These are phyloP conservation scores for Aureobasidium sp. DNA, from an alignment of 2,329 filamentous ascomycete species.

Conservation along the genomic window DNA sequence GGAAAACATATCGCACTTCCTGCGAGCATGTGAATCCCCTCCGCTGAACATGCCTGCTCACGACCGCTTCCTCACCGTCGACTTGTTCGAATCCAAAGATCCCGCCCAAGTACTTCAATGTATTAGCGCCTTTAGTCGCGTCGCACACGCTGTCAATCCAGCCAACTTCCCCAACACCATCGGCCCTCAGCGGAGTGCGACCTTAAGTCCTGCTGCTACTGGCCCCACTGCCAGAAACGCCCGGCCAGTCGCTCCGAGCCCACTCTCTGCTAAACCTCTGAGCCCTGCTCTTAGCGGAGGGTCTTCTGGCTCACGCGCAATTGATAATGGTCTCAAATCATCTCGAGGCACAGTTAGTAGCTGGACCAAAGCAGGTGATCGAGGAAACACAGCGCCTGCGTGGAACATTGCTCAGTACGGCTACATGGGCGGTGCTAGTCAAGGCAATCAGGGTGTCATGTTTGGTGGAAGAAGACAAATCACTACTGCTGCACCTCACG, in stretches of 20 bases:
- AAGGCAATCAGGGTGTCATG: conserved; percentile 87
- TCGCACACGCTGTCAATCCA: conserved; percentile 68
- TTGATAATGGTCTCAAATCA: conserved; percentile 37
- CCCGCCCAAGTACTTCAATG: conserved; percentile 94
- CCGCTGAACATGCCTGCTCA: conserved; percentile 85
- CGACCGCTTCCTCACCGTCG: conserved; percentile 94
- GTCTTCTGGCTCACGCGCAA: conserved; percentile 51
- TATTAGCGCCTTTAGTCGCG: conserved; percentile 80
- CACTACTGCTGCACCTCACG: conserved; percentile 67
- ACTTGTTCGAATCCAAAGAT: conserved; percentile 92
- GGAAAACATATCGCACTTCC: conserved; percentile 98
- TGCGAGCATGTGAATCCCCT: conserved; percentile 74
- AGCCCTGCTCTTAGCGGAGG: conserved; percentile 41
- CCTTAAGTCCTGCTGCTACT: conserved; percentile 27
- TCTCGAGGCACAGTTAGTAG: conserved; percentile 59
- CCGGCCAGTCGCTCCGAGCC: not conserved
- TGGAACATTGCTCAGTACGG: conserved; percentile 99
- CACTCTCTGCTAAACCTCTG: conserved; percentile 19
- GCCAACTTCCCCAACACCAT: conserved; percentile 65
- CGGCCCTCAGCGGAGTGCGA: conserved; percentile 58
- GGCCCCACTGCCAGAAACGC: conserved; percentile 14
- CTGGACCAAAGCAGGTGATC: conserved; percentile 82
- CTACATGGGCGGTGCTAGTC: conserved; percentile 95
- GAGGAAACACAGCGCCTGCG: conserved; percentile 72
- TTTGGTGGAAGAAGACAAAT: conserved; percentile 92